Evolutionary conservation across 768 basidiomycete species (phyloP).

Genomic region (Symmetrospora coprosmae): DNA sequence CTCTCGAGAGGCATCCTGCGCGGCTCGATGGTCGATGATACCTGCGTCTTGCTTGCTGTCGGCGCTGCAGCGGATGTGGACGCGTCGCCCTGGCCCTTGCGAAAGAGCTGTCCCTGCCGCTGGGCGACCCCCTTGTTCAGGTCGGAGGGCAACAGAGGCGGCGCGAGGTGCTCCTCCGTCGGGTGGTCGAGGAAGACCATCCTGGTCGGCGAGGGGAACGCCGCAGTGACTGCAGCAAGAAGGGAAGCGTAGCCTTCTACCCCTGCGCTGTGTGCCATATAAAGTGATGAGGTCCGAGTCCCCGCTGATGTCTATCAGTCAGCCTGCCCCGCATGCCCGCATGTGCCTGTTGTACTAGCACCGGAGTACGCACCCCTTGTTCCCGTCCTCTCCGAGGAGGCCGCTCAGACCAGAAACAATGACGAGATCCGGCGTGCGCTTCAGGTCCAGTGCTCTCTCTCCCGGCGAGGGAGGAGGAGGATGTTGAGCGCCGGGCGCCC

Average conservation of each 20-base stretch:
- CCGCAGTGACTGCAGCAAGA: background rate
- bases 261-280: conserved; percentile 2
- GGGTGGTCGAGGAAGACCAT: conserved; percentile 17
- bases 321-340: background rate
- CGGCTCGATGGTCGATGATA: background rate
- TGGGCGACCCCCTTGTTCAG: no score
- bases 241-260: conserved; percentile 10
- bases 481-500: background rate
- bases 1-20: background rate
- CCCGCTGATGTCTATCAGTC: background rate
- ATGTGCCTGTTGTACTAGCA: no score
- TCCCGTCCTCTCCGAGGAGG: background rate
- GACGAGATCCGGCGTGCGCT: conserved; percentile 10
- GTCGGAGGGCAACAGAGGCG: background rate
- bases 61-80: no score
- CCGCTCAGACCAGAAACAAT: background rate
- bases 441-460: background rate
- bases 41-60: background rate
- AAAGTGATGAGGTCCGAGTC: background rate
- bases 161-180: background rate
- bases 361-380: background rate
- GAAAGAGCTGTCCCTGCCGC: no score
- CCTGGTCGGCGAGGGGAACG: background rate
- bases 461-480: background rate
- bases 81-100: no score